Evolutionary conservation across 164 flowering plant species (phyloP).

Genomic region (Magnolia kwangsiensis): DNA sequence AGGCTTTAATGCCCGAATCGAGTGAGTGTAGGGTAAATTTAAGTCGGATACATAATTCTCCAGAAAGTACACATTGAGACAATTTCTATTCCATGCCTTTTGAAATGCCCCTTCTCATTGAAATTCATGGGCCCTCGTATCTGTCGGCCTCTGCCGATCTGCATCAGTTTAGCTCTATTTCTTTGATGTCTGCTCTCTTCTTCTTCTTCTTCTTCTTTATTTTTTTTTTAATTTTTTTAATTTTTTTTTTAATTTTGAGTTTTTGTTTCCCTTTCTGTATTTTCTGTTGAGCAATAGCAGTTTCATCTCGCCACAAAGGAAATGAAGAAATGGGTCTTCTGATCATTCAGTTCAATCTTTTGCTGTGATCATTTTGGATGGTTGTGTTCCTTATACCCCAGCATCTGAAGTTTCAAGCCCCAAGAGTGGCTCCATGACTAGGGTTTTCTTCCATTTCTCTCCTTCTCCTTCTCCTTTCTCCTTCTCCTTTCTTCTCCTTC

Average conservation of each 20-base stretch:
- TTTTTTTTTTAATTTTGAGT: neutral
- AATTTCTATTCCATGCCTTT: constrained; percentile 28
- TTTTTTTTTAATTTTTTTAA: too few relatives aligned
- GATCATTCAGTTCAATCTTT: too few relatives aligned
- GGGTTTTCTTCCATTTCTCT: too few relatives aligned
- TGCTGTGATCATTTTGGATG: neutral
- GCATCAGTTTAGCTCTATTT: too few relatives aligned
- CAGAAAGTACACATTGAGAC: constrained; percentile 98
- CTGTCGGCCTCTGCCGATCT: too few relatives aligned
- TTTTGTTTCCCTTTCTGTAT: neutral
- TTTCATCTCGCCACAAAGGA: neutral
- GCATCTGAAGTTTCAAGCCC: too few relatives aligned
- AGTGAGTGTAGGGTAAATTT: constrained; percentile 64
- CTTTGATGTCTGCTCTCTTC: too few relatives aligned
- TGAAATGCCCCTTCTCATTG: constrained; percentile 1
- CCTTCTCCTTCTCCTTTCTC: too few relatives aligned
- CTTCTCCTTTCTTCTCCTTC: too few relatives aligned
- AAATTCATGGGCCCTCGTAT: neutral
- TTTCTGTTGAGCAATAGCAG: neutral
- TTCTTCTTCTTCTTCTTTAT: neutral
- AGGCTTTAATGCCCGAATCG: constrained; percentile 50
- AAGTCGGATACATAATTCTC: constrained; percentile 89
- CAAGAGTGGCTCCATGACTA: too few relatives aligned
- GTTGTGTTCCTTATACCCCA: too few relatives aligned
- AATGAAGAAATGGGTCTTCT: too few relatives aligned